Evolutionary conservation across 495 filamentous ascomycete species (phyloP), one percentile per base, ranked within the genome.

Genomic region (Penicillium coffeae): DNA sequence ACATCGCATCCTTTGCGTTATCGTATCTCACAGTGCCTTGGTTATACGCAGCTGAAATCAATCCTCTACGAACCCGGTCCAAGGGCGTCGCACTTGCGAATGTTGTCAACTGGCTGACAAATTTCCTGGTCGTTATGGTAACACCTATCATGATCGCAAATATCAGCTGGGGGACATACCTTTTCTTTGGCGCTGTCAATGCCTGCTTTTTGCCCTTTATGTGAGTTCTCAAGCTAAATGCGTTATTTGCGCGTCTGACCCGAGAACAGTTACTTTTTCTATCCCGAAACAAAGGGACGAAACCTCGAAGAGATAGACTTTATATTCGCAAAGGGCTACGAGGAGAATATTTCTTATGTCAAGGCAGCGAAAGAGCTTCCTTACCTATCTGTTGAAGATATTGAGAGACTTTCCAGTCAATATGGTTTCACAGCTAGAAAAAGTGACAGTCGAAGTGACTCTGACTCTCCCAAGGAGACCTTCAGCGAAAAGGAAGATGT

Each of bases 21-120:
- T 22, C 39, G 15, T 52, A 43, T 42, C 34, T 52, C 32, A 38
- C 43, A 2, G 30, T 39, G 8, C 41, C 46, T 10, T 88, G 83
- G 83, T 74, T 83, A 25, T 87, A 89, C 55, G 80, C 83, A 12
- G 71, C 84, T 4, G 80, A 88, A 58, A 70, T 89, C 35, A 83
- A 80, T 61, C 78, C 86, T 8, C 70, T 86, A 22, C 75, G 83
- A 45, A 74, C 82, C 21, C 76, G 85, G 50, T 74, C 80, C 13
- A 87, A 86, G 65, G 83, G 59, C 32, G 54, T 56, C 8, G 65
- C 64, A 1, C 35, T 65, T 18, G 56, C 54, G 13, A 57, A 54
- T 8, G 54, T 52, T 6, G 51, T 47, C 25, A 58, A 68, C 39
- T 68, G 66, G 66, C 47, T 68, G 21, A 59, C 46, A 25, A 65